A percentile compares a stretch with the other conserved stretches of the same genome.
Conservation (phyloP, 2,329 filamentous ascomycete genomes). For the Claviceps pusilla region DNA sequence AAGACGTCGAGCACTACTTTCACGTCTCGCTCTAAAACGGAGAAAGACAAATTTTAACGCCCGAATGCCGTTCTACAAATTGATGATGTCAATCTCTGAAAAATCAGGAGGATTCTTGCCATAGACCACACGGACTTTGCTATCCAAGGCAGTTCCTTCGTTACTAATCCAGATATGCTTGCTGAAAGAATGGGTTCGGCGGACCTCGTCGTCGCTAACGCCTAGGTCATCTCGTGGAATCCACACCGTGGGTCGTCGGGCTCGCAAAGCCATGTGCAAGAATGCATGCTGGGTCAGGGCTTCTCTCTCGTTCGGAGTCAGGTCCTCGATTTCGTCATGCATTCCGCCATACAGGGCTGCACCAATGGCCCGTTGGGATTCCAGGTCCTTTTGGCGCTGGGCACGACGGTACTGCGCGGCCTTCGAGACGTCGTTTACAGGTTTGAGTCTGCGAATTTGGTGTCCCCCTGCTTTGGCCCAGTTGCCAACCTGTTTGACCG, state of each 20-base stretch:
- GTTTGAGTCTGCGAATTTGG: conserved; percentile 30
- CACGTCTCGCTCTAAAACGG: neutral
- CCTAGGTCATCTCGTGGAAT: conserved; percentile 83
- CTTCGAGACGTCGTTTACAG: conserved; percentile 16
- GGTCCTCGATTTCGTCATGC: conserved; percentile 85
- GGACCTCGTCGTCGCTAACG: conserved; percentile 81
- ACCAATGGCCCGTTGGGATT: conserved; percentile 58
- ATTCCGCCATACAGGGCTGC: conserved; percentile 75
- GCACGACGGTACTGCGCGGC: conserved; percentile 33
- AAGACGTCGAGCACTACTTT: too few relatives aligned
- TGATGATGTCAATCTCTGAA: conserved; percentile 74
- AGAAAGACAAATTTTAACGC: neutral
- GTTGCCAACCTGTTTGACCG: conserved; percentile 31
- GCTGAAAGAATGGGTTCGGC: conserved; percentile 59
- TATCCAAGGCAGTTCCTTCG: conserved; percentile 76
- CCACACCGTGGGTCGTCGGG: conserved; percentile 79
- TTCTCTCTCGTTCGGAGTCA: conserved; percentile 81
- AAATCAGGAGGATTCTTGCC: conserved; percentile 78
- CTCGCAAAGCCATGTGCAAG: conserved; percentile 74
- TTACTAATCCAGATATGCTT: conserved; percentile 86
- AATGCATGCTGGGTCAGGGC: conserved; percentile 75
- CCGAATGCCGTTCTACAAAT: conserved; percentile 34
- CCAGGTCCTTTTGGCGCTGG: conserved; percentile 45
- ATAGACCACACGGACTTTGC: conserved; percentile 69
- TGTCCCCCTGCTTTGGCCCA: conserved; percentile 32